Base-by-base conservation (phyloP, 2,329 filamentous ascomycete genomes). In the Neonectria coccinea region DNA sequence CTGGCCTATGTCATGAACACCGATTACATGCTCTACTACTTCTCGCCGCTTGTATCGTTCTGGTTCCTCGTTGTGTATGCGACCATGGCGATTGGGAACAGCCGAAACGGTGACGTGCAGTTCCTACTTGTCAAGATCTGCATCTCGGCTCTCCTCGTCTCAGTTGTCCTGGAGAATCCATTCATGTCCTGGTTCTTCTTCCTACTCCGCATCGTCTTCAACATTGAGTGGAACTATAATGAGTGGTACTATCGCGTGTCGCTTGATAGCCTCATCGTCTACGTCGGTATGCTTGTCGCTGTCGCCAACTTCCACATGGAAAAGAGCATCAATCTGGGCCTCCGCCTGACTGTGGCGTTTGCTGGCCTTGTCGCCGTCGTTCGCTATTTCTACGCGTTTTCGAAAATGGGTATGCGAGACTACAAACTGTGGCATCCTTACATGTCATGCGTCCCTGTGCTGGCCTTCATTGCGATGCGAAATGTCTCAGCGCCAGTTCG, bases 11-110 rank as follows among this genome's bases (percentile, higher is more conserved):
- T 86, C 66, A 86, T 89, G 83, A 77, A 81, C 31, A 88, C 85
- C 1, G 79, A 82, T 42, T 89, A 74, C 62, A 74, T 76, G 66
- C 69, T 72, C 39, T 90, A 90, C 73, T 86, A 87, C 74, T 88
- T 90, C 67, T 81, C 86, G 1, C 83, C 86, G 0, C 78, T 89
- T 0, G 80, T 85, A 39, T 88, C 82, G 45, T 88, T 90, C 73
- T 91, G 88, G 86, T 91, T 89, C 71, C 66, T 88, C 2, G 76
- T 88, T 20, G 78, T 86, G 8, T 90, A 83, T 69, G 68, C 79
- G 36, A 88, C 85, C 3, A 78, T 90, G 48, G 77, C 80, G 11
- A 72, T 83, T 22, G 78, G 78, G n/a, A 75, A 75, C 7, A 67
- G 70, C 25, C 70, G 65, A 36, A 89, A 88, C 68, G 72, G 77